Percentiles rank a stretch among this genome's conserved stretches.
Conservation (phyloP, 139 green algal species). For the Yamagishiella unicocca region DNA sequence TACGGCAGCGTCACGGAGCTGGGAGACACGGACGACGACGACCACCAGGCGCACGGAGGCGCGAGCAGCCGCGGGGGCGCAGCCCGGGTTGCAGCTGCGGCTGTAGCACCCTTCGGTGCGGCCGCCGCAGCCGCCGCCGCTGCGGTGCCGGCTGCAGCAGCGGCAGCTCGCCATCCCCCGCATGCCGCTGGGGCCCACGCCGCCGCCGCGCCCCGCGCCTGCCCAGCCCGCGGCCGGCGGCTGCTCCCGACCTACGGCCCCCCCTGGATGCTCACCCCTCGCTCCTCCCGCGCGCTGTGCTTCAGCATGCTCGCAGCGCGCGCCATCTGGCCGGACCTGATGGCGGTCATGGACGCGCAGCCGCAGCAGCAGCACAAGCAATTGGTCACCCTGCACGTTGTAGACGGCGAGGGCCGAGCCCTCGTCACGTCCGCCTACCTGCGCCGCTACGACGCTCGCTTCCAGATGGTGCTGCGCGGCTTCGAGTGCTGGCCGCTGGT, state of each 20-base stretch:
- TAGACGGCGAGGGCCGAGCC: background rate
- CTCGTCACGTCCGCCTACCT: background rate
- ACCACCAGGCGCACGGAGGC: background rate
- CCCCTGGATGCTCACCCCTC: background rate
- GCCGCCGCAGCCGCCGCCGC: background rate
- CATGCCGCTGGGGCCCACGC: background rate
- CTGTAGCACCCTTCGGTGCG: background rate
- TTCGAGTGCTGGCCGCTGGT: background rate
- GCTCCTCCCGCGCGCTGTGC: background rate
- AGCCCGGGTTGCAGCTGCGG: background rate
- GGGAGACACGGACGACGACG: background rate
- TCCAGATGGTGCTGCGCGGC: background rate
- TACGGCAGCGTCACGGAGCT: background rate
- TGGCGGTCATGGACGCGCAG: background rate
- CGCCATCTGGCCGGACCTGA: background rate
- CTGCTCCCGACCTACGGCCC: background rate
- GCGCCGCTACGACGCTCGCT: background rate
- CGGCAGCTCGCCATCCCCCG: background rate
- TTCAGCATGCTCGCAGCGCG: background rate
- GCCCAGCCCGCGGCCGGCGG: background rate
- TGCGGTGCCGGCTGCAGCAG: background rate
- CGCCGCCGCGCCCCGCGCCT: background rate
- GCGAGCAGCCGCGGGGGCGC: background rate
- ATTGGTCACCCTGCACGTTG: background rate
- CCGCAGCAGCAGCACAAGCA: too few relatives aligned